Evolutionary conservation across 306 rosid species (phyloP).

Genomic region (Cucumis cinereus): DNA sequence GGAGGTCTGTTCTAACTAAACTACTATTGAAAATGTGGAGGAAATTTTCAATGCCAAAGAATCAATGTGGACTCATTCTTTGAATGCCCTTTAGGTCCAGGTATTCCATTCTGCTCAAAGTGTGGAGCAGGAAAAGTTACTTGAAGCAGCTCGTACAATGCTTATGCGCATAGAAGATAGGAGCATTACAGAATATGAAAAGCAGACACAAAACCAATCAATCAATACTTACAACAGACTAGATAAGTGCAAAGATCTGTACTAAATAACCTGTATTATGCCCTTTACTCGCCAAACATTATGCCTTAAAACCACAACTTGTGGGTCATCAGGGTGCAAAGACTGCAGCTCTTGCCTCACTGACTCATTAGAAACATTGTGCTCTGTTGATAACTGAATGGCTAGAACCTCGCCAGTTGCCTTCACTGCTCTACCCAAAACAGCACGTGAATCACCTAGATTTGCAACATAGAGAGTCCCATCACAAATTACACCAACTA

Average conservation of each 20-base stretch:
- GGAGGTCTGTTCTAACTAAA: background rate
- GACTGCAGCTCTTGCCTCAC: slow-evolving; percentile 76
- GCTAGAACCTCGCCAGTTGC: slow-evolving; percentile 79
- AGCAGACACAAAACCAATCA: background rate
- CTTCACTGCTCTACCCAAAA: slow-evolving; percentile 64
- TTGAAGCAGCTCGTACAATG: background rate
- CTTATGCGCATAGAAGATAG: background rate
- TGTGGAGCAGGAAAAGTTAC: background rate
- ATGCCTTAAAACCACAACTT: slow-evolving; percentile 75
- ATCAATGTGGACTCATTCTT: background rate
- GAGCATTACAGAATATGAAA: background rate
- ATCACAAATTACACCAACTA: slow-evolving; percentile 61
- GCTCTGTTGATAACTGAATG: slow-evolving; percentile 61
- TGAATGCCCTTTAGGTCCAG: background rate
- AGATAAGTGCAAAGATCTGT: background rate
- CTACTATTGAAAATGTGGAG: background rate
- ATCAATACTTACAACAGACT: background rate
- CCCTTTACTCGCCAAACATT: slow-evolving; percentile 93
- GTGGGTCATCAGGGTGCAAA: slow-evolving; percentile 74
- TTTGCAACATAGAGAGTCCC: slow-evolving; percentile 71
- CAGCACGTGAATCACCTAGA: slow-evolving; percentile 85
- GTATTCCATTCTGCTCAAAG: background rate
- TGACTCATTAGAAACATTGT: slow-evolving; percentile 65
- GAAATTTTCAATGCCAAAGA: background rate
- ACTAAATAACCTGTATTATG: slow-evolving; percentile 54